Conservation (phyloP, 345 rosid species). For the Acer yangbiense region DNA sequence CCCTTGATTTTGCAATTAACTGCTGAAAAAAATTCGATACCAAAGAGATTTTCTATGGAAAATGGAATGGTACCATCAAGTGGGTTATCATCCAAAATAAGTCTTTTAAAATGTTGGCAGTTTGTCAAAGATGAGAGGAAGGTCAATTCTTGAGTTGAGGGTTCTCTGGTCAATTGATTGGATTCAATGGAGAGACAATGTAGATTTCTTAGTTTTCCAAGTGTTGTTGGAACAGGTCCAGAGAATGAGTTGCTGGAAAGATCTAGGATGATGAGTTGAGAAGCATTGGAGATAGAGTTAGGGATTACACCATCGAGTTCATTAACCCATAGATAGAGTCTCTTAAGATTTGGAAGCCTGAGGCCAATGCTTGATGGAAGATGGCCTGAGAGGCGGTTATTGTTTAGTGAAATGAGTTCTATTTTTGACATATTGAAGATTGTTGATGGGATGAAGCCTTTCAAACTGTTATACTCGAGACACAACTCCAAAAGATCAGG, state of each 20-base stretch:
- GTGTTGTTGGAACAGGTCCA: neutral
- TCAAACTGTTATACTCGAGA: too few species aligned
- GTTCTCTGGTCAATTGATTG: neutral
- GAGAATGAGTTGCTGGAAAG: neutral
- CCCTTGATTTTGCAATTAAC: conserved; percentile 13
- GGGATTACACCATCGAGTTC: neutral
- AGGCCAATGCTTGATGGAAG: too few species aligned
- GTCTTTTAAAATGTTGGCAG: neutral
- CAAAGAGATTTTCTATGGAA: conserved; percentile 9
- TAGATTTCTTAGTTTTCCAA: conserved; percentile 7
- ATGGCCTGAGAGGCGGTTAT: too few species aligned
- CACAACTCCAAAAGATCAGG: too few species aligned
- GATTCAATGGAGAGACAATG: neutral
- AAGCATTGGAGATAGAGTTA: neutral
- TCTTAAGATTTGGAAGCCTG: neutral
- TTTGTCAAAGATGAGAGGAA: conserved; percentile 8
- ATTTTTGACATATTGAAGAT: too few species aligned
- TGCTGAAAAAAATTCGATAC: neutral
- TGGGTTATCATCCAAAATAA: neutral
- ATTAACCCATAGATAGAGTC: neutral
- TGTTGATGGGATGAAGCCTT: too few species aligned
- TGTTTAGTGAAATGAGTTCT: too few species aligned
- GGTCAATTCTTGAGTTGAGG: neutral
- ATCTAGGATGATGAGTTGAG: neutral
- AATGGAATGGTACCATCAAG: conserved; percentile 1